Percentiles rank a stretch among this genome's conserved stretches.
Conservation (phyloP, 139 green algal genomes). For the Mesotaenium endlicherianum region DNA sequence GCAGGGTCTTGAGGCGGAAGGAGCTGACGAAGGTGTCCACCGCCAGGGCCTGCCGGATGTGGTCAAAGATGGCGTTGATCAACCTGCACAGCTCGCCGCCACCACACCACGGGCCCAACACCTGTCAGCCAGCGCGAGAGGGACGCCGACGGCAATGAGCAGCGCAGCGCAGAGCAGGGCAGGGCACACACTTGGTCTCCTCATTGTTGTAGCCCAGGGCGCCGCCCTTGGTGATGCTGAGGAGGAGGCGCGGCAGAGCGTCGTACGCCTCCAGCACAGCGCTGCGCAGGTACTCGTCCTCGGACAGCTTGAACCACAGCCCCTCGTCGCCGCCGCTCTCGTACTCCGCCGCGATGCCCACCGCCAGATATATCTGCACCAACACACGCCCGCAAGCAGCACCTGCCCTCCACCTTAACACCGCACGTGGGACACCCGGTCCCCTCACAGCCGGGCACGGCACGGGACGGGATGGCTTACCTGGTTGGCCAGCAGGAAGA, state of each 20-base stretch:
- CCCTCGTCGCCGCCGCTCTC: background rate
- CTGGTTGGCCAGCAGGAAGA: slow-evolving; percentile 44
- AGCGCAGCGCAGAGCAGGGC: no score
- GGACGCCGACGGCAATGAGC: no score
- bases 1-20: slow-evolving; percentile 10
- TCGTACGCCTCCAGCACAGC: slow-evolving; percentile 34
- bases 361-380: background rate
- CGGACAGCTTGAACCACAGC: slow-evolving; percentile 1
- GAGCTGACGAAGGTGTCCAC: slow-evolving; percentile 2
- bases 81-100: no score
- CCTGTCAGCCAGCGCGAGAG: no score
- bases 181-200: no score
- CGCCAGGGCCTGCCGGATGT: background rate
- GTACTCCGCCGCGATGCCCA: slow-evolving; percentile 7
- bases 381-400: background rate
- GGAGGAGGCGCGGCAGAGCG: slow-evolving; percentile 3
- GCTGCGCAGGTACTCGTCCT: slow-evolving; percentile 31
- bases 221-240: background rate
- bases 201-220: no score
- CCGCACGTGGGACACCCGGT: no score
- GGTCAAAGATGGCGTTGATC: no score
- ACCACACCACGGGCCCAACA: no score
- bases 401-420: no score
- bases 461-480: background rate
- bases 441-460: background rate